Conservation (phyloP, 352 stramenopile genomes). For the Phytophthora colocasiae region DNA sequence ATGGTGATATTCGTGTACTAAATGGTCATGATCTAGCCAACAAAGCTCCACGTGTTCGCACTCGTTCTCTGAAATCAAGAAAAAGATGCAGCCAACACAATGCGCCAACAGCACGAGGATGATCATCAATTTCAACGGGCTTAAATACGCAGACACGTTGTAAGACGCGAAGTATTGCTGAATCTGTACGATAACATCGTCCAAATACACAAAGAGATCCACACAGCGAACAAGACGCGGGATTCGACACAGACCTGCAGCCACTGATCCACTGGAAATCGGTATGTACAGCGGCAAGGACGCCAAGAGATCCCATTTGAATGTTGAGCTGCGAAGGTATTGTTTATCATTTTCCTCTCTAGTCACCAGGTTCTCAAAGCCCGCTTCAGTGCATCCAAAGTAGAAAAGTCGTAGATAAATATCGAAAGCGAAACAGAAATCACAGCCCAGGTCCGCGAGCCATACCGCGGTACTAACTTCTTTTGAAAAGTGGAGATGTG, state of each 20-base stretch:
- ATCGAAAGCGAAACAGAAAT: slow-evolving; percentile 59
- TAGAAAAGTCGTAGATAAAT: slow-evolving; percentile 80
- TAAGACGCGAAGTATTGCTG: slow-evolving; percentile 71
- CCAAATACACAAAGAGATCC: slow-evolving; percentile 61
- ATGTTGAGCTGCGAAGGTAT: slow-evolving; percentile 51
- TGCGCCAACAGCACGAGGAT: slow-evolving; percentile 67
- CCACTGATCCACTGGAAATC: slow-evolving; percentile 14
- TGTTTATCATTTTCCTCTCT: slow-evolving; percentile 37
- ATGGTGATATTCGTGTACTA: slow-evolving; percentile 75
- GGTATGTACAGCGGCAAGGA: slow-evolving; percentile 63
- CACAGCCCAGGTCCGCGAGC: slow-evolving; percentile 59
- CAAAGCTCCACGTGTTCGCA: slow-evolving; percentile 49
- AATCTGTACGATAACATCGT: slow-evolving; percentile 72
- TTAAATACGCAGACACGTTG: slow-evolving; percentile 76
- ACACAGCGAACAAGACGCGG: slow-evolving; percentile 64
- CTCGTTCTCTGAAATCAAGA: slow-evolving; percentile 72
- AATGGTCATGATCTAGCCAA: slow-evolving; percentile 69
- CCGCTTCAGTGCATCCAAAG: slow-evolving; percentile 60
- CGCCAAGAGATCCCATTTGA: slow-evolving; percentile 63
- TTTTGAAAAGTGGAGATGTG: slow-evolving; percentile 45
- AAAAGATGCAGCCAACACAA: slow-evolving; percentile 72
- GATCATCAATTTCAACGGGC: slow-evolving; percentile 71
- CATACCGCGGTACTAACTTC: slow-evolving; percentile 33
- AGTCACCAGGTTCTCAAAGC: slow-evolving; percentile 52
- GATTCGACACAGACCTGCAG: slow-evolving; percentile 57